Conservation (phyloP, 305 asterid genomes). For the Fraxinus albicans region DNA sequence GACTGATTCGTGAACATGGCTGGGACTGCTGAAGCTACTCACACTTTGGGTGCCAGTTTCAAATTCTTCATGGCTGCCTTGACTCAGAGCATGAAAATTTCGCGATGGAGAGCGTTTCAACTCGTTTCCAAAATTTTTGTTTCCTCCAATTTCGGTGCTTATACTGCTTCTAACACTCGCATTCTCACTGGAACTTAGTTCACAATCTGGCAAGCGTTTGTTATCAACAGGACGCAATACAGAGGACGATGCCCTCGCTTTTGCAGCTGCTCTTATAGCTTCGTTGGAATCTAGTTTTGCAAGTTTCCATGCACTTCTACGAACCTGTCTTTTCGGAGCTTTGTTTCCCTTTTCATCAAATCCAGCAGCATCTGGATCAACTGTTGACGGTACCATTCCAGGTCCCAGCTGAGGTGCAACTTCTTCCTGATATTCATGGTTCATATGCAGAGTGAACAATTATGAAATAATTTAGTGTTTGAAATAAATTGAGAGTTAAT, state of each 20-base stretch:
- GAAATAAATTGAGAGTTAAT: background rate
- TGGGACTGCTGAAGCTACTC: constrained; percentile 94
- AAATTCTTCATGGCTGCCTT: constrained; percentile 76
- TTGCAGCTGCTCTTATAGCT: constrained; percentile 92
- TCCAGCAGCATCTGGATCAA: constrained; percentile 84
- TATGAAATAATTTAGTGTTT: background rate
- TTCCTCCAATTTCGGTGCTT: constrained; percentile 77
- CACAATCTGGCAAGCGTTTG: constrained; percentile 65
- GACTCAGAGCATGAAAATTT: constrained; percentile 70
- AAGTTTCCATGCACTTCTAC: constrained; percentile 94
- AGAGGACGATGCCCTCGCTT: constrained; percentile 96
- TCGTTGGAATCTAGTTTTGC: constrained; percentile 85
- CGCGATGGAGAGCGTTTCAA: constrained; percentile 43
- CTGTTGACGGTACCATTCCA: constrained; percentile 88
- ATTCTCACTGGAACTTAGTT: constrained; percentile 81
- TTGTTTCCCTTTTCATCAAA: constrained; percentile 54
- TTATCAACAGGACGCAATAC: constrained; percentile 79
- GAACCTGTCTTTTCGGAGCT: constrained; percentile 68
- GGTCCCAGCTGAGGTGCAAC: constrained; percentile 98
- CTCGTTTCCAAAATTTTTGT: constrained; percentile 51
- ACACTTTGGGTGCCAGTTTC: constrained; percentile 84
- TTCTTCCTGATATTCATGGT: constrained; percentile 70
- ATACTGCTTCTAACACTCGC: constrained; percentile 78
- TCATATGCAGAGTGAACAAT: constrained; percentile 26
- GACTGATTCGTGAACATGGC: constrained; percentile 72